Base-by-base conservation (phyloP, 108 stramenopile species). In the Cyclotella choctawhatcheeana region DNA sequence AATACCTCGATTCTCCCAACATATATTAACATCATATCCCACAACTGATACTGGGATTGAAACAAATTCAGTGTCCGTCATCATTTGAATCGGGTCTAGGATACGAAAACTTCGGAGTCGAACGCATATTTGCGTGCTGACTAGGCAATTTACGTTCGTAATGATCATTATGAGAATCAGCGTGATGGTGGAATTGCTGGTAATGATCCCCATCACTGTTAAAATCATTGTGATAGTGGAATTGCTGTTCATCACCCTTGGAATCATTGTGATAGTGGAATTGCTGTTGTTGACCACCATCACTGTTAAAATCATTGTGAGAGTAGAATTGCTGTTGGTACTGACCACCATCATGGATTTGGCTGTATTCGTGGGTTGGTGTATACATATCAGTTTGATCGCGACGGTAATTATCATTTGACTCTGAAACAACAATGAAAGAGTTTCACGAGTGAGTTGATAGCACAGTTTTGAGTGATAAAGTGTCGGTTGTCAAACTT, bases 71-170 rank as follows among this genome's bases (percentile, higher is more conserved):
- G 1, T 32, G 18, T 60, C 24, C 35, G 0, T 51, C 30, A 12
- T 48, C 12, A 44, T 51, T 58, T 40, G 37, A 32, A 24, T 35
- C 32, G n/a, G 73, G 73, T 35, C 73, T 65, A 32, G 73, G 73
- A 33, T 74, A 74, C 29, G 64, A 64, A 58, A 44, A 74, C 43
- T 37, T 65, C 5, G 44, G 14, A 18, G 10, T 24, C 18, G n/a
- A n/a, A n/a, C n/a, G n/a, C n/a, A n/a, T n/a, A n/a, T n/a, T n/a
- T n/a, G n/a, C n/a, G n/a, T n/a, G n/a, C n/a, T n/a, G n/a, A n/a
- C n/a, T n/a, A n/a, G n/a, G n/a, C n/a, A n/a, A n/a, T n/a, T n/a
- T n/a, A n/a, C n/a, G n/a, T n/a, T n/a, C n/a, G n/a, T n/a, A n/a
- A n/a, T n/a, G n/a, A n/a, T n/a, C n/a, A n/a, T n/a, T n/a, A n/a